Evolutionary conservation across 169 alveolate species (phyloP).

Genomic region (Nephromyces sp.): DNA sequence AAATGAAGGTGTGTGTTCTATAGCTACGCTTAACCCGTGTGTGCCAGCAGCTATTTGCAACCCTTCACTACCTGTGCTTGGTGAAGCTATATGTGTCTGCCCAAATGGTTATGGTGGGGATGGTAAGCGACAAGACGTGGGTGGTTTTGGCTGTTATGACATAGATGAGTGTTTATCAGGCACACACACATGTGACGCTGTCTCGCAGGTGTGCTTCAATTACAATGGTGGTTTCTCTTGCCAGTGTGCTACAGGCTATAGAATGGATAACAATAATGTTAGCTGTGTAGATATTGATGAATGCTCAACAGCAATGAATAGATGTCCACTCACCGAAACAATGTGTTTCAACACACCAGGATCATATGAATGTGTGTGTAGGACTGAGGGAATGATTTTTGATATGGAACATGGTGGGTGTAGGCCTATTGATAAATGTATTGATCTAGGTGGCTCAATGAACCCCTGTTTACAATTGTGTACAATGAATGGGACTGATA

Average conservation of each 20-base stretch:
- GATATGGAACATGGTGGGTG: conserved; percentile 32
- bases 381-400: conserved; percentile 24
- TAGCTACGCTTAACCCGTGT: conserved; percentile 14
- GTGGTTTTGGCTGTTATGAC: conserved; percentile 41
- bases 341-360: conserved; percentile 39
- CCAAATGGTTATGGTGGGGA: conserved; percentile 46
- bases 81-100: conserved; percentile 40
- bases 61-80: conserved; percentile 25
- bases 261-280: conserved; percentile 22
- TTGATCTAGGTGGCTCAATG: conserved; percentile 31
- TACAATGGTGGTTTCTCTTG: conserved; percentile 33
- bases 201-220: conserved; percentile 31
- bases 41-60: conserved; percentile 10
- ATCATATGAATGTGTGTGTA: conserved; percentile 37
- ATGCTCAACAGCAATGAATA: conserved; percentile 32
- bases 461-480: conserved; percentile 45
- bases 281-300: conserved; percentile 44
- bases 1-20: conserved; percentile 8
- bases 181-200: conserved; percentile 24
- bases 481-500: conserved; percentile 28
- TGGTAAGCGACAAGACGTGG: conserved; percentile 26
- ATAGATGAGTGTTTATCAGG: conserved; percentile 42
- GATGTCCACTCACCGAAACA: conserved; percentile 21
- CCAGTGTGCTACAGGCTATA: conserved; percentile 35
- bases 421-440: conserved; percentile 36